A percentile compares a stretch with the other conserved stretches of the same genome.
phyloP scores from a whole-genome alignment of 768 basidiomycete genomes.

The Clathrus columnatus region DNA sequence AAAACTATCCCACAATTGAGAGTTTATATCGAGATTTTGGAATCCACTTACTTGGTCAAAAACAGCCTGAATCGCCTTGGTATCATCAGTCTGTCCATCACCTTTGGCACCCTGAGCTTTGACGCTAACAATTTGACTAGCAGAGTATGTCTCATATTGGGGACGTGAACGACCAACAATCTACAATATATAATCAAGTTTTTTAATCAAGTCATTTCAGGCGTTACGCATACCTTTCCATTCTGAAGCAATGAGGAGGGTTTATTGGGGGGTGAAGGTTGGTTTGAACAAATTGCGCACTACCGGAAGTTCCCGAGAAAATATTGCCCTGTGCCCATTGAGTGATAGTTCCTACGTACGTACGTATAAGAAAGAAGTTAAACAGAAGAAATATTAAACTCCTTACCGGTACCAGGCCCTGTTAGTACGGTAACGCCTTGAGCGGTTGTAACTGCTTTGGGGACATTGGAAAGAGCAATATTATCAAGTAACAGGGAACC shows the following conservation, averaged over 20 bases:
- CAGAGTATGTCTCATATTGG: slow-evolving; percentile 45
- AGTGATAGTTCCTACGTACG: not conserved
- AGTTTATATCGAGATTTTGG: not conserved
- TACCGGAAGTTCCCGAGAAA: slow-evolving; percentile 42
- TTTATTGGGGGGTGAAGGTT: slow-evolving; percentile 42
- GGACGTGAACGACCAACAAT: slow-evolving; percentile 5
- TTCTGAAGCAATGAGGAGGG: slow-evolving; percentile 46
- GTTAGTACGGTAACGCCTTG: slow-evolving; percentile 43
- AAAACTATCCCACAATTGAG: slow-evolving; percentile 39
- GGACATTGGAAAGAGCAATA: slow-evolving; percentile 49
- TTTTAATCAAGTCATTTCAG: too few relatives aligned
- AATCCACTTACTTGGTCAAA: slow-evolving; percentile 43
- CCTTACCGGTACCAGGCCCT: slow-evolving; percentile 25
- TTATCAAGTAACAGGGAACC: slow-evolving; percentile 64
- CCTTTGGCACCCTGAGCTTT: slow-evolving; percentile 62
- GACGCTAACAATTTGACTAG: slow-evolving; percentile 65
- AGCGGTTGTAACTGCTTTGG: slow-evolving; percentile 48
- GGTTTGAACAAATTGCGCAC: slow-evolving; percentile 41
- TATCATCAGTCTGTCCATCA: slow-evolving; percentile 75
- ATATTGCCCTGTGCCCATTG: too few relatives aligned
- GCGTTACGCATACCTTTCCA: slow-evolving; percentile 9
- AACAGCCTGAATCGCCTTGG: slow-evolving; percentile 53
- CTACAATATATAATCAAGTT: too few relatives aligned
- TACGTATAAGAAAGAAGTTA: not conserved
- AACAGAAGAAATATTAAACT: not conserved